These are phyloP conservation scores for Alnus rubra DNA, from an alignment of 306 rosid species.

Conservation along the genomic window DNA sequence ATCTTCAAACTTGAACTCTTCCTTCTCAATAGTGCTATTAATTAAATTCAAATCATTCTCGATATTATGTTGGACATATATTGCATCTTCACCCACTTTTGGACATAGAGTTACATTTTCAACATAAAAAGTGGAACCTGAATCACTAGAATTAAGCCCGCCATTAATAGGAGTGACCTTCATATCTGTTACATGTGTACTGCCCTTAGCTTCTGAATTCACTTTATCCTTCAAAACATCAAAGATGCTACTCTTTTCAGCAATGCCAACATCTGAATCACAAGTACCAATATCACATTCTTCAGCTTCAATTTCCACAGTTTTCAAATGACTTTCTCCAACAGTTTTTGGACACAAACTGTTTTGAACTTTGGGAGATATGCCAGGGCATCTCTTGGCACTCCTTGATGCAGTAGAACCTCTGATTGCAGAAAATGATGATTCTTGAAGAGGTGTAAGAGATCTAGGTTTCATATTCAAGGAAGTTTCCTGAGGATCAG, in stretches of 20 bases:
- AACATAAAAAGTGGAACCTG: conserved; percentile 8
- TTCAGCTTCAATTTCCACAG: conserved; percentile 20
- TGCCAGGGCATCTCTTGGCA: conserved; percentile 26
- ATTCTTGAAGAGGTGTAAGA: conserved; percentile 35
- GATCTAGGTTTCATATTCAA: conserved; percentile 25
- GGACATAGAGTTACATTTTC: neutral
- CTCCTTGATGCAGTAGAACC: conserved; percentile 33
- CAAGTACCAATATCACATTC: conserved; percentile 11
- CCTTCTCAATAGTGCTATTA: conserved; percentile 25
- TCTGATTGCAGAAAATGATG: conserved; percentile 40
- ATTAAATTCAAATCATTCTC: conserved; percentile 29
- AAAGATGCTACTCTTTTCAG: neutral
- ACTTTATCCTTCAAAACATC: conserved; percentile 16
- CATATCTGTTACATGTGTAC: conserved; percentile 6
- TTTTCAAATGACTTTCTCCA: conserved; percentile 26
- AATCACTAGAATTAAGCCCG: conserved; percentile 2
- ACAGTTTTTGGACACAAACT: conserved; percentile 18
- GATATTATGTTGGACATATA: neutral
- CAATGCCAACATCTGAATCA: conserved; percentile 5
- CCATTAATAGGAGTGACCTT: conserved; percentile 19
- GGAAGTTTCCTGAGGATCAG: conserved; percentile 35
- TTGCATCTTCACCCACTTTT: conserved; percentile 11
- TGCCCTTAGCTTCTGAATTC: conserved; percentile 19
- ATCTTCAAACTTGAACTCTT: conserved; percentile 36
- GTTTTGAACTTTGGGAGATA: conserved; percentile 29